A percentile compares a stretch with the other conserved stretches of the same genome.
These are phyloP conservation scores for Ailanthus altissimus DNA, from an alignment of 345 rosid species.

Conservation along the genomic window DNA sequence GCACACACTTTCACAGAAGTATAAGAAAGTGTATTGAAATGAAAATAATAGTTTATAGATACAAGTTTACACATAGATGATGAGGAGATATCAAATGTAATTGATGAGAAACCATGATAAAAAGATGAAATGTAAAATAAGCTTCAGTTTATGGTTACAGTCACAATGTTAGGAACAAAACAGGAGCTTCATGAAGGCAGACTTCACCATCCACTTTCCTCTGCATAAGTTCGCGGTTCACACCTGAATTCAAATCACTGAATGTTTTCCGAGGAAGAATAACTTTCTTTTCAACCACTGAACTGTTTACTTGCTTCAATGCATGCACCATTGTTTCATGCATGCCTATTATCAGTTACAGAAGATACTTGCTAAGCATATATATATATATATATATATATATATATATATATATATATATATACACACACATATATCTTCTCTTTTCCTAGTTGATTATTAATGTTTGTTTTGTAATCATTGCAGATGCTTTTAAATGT, in stretches of 20 bases:
- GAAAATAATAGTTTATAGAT: background rate
- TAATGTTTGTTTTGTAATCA: background rate
- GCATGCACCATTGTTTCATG: background rate
- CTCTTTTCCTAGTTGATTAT: background rate
- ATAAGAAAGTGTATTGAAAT: background rate
- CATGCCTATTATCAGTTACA: background rate
- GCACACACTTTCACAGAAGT: background rate
- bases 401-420: no score
- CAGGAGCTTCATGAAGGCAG: background rate
- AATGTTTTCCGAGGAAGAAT: background rate
- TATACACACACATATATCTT: background rate
- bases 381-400: no score
- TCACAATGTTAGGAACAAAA: background rate
- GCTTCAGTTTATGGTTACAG: background rate
- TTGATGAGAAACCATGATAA: background rate
- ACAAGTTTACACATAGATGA: slow-evolving; percentile 1
- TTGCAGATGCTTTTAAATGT: no score
- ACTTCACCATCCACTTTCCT: background rate
- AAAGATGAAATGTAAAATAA: slow-evolving; percentile 5
- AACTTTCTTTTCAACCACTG: slow-evolving; percentile 2
- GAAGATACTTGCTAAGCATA: background rate
- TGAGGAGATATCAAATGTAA: background rate
- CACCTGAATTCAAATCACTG: background rate
- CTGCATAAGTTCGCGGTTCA: background rate
- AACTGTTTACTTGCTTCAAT: background rate